Percentiles rank a stretch among this genome's conserved stretches.
These are phyloP conservation scores for Globisporangium cylindrosporum DNA, from an alignment of 352 stramenopile species.

Conservation along the genomic window DNA sequence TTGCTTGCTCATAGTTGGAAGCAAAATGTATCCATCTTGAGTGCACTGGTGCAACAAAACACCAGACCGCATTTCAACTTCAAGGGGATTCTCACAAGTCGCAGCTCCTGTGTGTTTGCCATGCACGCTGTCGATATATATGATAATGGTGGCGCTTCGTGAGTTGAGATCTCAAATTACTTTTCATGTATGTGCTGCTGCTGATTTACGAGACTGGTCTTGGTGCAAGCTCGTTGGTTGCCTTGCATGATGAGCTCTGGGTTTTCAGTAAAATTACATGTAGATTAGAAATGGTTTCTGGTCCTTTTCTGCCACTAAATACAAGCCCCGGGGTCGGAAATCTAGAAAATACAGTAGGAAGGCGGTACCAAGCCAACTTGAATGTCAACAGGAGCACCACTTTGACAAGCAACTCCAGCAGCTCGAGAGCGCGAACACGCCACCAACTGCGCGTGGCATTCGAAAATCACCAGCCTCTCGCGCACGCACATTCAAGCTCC, in stretches of 20 bases:
- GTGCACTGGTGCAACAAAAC: background rate
- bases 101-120: background rate
- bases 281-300: background rate
- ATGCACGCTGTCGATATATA: background rate
- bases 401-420: background rate
- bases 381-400: background rate
- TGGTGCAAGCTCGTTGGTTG: background rate
- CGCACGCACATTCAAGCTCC: background rate
- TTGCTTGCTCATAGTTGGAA: background rate
- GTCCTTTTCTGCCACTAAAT: too few relatives aligned
- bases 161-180: slow-evolving; percentile 1
- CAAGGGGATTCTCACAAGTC: background rate
- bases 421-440: background rate
- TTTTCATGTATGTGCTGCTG: background rate
- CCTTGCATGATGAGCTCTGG: background rate
- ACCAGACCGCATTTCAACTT: background rate
- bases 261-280: background rate
- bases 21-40: background rate
- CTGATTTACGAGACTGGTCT: background rate
- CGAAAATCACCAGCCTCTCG: background rate
- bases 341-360: too few relatives aligned
- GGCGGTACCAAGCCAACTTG: background rate
- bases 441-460: background rate
- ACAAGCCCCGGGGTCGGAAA: too few relatives aligned
- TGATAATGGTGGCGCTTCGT: background rate